Evolutionary conservation across 2,329 filamentous ascomycete species (phyloP).

Genomic region (Claviceps arundinis): DNA sequence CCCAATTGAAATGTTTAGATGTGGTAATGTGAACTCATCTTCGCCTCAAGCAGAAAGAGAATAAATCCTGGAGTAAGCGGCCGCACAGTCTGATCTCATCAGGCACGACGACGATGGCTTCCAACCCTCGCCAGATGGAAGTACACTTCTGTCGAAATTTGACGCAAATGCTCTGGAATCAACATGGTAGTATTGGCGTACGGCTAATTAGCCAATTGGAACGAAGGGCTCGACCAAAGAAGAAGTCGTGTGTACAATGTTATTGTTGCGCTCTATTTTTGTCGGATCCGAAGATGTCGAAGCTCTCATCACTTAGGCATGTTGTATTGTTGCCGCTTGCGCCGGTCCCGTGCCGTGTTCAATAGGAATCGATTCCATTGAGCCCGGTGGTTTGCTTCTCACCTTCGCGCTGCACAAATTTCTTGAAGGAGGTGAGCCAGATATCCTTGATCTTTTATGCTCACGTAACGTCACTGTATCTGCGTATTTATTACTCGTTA

Average conservation of each 20-base stretch:
- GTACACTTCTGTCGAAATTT: slow-evolving; percentile 33
- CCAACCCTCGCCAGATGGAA: slow-evolving; percentile 17
- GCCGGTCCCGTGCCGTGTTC: slow-evolving; percentile 27
- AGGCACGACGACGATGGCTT: slow-evolving; percentile 1
- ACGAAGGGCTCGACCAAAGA: slow-evolving; percentile 30
- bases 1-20: not conserved
- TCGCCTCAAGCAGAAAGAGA: slow-evolving; percentile 33
- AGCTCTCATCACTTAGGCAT: slow-evolving; percentile 30
- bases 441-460: too few relatives aligned
- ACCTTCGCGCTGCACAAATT: too few relatives aligned
- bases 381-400: slow-evolving; percentile 8
- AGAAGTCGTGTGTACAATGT: slow-evolving; percentile 34
- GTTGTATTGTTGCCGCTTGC: slow-evolving; percentile 29
- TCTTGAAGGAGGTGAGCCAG: not conserved
- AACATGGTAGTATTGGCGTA: slow-evolving; percentile 30
- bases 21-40: slow-evolving; percentile 29
- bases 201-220: slow-evolving; percentile 31
- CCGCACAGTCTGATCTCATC: slow-evolving; percentile 33
- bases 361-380: slow-evolving; percentile 26
- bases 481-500: too few relatives aligned
- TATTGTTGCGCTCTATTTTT: slow-evolving; percentile 37
- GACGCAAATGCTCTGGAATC: slow-evolving; percentile 34
- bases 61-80: slow-evolving; percentile 29
- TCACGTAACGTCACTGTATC: too few relatives aligned
- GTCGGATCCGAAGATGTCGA: slow-evolving; percentile 37